These are phyloP conservation scores for Candolleomyces eurysporus DNA, from an alignment of 768 basidiomycete species.

Conservation along the genomic window DNA sequence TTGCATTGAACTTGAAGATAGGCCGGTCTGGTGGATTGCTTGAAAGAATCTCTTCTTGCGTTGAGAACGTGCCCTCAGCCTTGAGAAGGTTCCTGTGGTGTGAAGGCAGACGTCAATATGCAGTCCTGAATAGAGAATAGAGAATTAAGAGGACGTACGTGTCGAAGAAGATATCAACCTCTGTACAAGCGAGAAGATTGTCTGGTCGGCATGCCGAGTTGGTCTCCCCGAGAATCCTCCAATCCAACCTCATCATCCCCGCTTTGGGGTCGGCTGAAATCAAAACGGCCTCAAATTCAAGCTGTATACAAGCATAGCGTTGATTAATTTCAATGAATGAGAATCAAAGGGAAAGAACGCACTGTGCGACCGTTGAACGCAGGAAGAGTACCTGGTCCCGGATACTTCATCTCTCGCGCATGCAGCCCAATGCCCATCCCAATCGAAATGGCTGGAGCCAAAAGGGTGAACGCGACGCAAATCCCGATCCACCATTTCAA, in stretches of 20 bases:
- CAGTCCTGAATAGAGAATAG: background rate
- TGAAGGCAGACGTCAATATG: background rate
- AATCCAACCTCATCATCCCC: slow-evolving; percentile 19
- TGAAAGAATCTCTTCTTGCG: slow-evolving; percentile 8
- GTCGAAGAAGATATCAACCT: slow-evolving; percentile 22
- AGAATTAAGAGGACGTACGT: slow-evolving; percentile 8
- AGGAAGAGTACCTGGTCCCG: background rate
- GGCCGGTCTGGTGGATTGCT: slow-evolving; percentile 18
- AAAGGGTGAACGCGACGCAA: background rate
- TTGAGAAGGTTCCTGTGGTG: slow-evolving; percentile 14
- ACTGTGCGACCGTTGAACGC: slow-evolving; percentile 2
- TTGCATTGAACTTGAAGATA: slow-evolving; percentile 20
- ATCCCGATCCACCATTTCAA: slow-evolving; percentile 1
- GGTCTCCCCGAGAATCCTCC: slow-evolving; percentile 17
- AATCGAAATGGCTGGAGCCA: slow-evolving; percentile 3
- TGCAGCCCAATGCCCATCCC: background rate
- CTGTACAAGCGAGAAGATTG: slow-evolving; percentile 17
- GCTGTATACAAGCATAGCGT: background rate
- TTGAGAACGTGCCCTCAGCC: slow-evolving; percentile 1
- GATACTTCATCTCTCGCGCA: slow-evolving; percentile 4
- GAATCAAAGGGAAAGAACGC: background rate
- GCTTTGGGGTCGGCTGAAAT: slow-evolving; percentile 19
- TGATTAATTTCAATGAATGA: background rate
- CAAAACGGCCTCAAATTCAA: slow-evolving; percentile 16
- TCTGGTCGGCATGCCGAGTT: slow-evolving; percentile 16